Conservation (phyloP, 1,284 basidiomycete genomes). For the Ustilago bromivora region DNA sequence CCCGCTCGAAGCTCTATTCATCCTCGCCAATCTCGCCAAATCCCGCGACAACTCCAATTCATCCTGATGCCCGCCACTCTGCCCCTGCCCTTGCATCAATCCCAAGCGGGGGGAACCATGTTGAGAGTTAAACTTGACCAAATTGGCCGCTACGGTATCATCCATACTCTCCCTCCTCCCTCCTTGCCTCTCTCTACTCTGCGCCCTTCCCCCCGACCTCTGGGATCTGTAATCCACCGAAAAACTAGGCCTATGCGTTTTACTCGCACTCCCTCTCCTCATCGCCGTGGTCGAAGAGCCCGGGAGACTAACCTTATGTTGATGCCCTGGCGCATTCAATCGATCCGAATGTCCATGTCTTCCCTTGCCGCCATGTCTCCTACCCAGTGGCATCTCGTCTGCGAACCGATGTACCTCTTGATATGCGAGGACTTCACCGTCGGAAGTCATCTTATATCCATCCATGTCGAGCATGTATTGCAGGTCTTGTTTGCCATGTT, state of each 20-base stretch:
- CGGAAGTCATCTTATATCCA: conserved; percentile 67
- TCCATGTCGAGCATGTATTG: conserved; percentile 68
- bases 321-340: conserved; percentile 36
- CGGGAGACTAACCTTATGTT: conserved; percentile 45
- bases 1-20: conserved; percentile 22
- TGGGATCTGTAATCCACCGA: conserved; percentile 39
- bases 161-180: conserved; percentile 36
- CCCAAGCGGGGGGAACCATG: conserved; percentile 16
- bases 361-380: conserved; percentile 64
- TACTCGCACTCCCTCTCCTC: conserved; percentile 33
- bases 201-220: conserved; percentile 7
- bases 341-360: conserved; percentile 39
- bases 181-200: conserved; percentile 23
- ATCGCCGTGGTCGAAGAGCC: conserved; percentile 31
- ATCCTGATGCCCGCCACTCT: conserved; percentile 26
- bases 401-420: conserved; percentile 64
- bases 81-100: conserved; percentile 7
- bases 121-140: conserved; percentile 9
- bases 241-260: conserved; percentile 43
- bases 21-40: conserved; percentile 41
- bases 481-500: conserved; percentile 38
- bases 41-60: conserved; percentile 47
- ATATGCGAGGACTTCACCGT: conserved; percentile 62
- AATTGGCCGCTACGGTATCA: conserved; percentile 24
- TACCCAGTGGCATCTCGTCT: conserved; percentile 63